phyloP scores from a whole-genome alignment of 1,284 basidiomycete species.

The Pyrrhoderma noxium region DNA sequence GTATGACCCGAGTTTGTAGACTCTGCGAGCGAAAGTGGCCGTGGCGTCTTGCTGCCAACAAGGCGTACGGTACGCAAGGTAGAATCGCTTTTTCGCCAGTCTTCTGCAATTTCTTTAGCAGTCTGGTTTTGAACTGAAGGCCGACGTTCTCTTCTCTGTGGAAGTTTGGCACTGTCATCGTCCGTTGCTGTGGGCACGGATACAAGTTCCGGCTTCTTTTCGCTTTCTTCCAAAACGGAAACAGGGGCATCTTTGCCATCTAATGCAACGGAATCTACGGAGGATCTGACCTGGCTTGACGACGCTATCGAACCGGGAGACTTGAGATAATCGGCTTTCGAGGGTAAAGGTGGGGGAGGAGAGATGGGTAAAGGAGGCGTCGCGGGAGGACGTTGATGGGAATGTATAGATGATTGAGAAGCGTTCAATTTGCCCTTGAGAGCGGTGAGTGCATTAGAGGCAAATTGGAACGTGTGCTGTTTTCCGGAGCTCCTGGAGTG shows the following conservation, averaged over 20 bases:
- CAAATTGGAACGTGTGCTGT: constrained; percentile 16
- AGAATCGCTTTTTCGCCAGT: constrained; percentile 19
- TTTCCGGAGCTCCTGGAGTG: constrained; percentile 15
- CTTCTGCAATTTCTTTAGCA: constrained; percentile 16
- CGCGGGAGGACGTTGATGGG: constrained; percentile 2
- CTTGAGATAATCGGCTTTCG: constrained; percentile 12
- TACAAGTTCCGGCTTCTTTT: constrained; percentile 2
- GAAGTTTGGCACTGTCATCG: constrained; percentile 13
- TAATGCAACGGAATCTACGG: constrained; percentile 3
- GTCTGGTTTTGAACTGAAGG: constrained; percentile 6
- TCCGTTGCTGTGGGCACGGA: constrained; percentile 5
- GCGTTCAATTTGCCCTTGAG: constrained; percentile 17
- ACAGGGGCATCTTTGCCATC: constrained; percentile 1
- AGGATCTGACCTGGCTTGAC: neutral
- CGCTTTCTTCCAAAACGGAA: neutral
- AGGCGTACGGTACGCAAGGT: constrained; percentile 18
- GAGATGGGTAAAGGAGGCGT: constrained; percentile 3
- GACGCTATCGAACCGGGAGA: constrained; percentile 4
- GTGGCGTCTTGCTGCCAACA: constrained; percentile 15
- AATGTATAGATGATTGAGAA: constrained; percentile 12
- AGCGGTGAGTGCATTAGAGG: constrained; percentile 12
- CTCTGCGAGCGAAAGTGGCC: constrained; percentile 19
- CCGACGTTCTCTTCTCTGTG: constrained; percentile 13
- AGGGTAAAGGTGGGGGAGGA: constrained; percentile 14
- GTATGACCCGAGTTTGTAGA: constrained; percentile 17